Evolutionary conservation across 441 rosid genomes (phyloP), one percentile per base, ranked within the genome.

Genomic region (Mallotus repandus): DNA sequence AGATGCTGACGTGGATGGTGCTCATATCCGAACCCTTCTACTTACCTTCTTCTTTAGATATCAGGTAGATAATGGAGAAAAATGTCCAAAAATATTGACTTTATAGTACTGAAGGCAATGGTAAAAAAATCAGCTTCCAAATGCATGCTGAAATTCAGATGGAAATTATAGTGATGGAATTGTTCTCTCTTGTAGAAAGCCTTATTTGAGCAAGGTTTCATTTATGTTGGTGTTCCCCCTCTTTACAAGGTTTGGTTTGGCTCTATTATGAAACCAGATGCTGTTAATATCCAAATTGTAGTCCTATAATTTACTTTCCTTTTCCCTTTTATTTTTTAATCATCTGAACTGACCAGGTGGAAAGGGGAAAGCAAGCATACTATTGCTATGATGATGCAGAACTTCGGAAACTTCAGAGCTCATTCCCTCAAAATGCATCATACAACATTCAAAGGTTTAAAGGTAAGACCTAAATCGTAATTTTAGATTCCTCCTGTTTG

Each of bases 1-100:
- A 57, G 98, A 96, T 88, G 99, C 98, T 70, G 99, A 96, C 81
- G 98, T 96, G 71, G 98, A 96, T 84, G 98, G 97, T 78, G 99
- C 98, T 82, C 98, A 93, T 81, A 96, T 96, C 80, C 83, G 98
- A 72, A 96, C 99, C 19, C 92, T 96, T 70, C 77, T 96, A 15
- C 78, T 92, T 81, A 96, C 97, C 43, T 96, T 96, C 83, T 93
- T 96, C 89, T 93, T 73, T 76, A 91, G 96, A 90, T 96, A 93
- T 82, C 99, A 91, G 98, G 99, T 96, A 86, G 63, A 10, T 57
- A 13, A 61, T 59, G 29, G 69, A 35, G 63, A 22, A 66, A 60
- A 74, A 38, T 81, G 41, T 69, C 55, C 1, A 25, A 4, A 15
- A 25, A 58, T 4, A 25, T 22, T 8, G 38, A 19, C 49, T 15